A percentile compares a stretch with the other conserved stretches of the same genome.
phyloP scores from a whole-genome alignment of 2,329 filamentous ascomycete species.

The Fusarium tricinctum region DNA sequence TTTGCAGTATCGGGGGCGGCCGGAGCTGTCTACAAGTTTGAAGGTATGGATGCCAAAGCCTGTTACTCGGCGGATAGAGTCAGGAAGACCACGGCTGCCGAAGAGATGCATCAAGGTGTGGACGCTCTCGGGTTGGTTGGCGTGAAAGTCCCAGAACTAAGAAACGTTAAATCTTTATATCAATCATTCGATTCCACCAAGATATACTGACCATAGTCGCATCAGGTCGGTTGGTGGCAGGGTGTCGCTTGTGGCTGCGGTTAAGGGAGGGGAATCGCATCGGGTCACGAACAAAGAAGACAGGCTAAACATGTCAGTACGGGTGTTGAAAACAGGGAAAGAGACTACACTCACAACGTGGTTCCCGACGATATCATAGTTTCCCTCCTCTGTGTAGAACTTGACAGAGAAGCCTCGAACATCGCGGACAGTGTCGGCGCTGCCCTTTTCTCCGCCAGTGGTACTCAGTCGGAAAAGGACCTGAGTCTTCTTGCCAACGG shows the following conservation, averaged over 20 bases:
- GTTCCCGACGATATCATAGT: conserved; percentile 66
- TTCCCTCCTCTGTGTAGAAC: conserved; percentile 74
- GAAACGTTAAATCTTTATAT: neutral
- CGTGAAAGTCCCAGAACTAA: conserved; percentile 36
- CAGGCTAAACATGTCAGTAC: neutral
- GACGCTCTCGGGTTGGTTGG: conserved; percentile 33
- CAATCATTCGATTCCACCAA: neutral
- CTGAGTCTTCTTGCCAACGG: conserved; percentile 66
- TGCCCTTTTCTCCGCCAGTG: conserved; percentile 75
- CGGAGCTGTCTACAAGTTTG: conserved; percentile 16
- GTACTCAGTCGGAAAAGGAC: conserved; percentile 78
- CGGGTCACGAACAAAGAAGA: conserved; percentile 12
- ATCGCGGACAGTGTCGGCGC: conserved; percentile 75
- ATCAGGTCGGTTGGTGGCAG: conserved; percentile 27
- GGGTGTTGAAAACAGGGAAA: neutral
- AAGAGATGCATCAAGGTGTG: conserved; percentile 36
- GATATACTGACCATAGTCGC: conserved; percentile 13
- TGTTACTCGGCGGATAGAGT: conserved; percentile 20
- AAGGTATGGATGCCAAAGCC: conserved; percentile 32
- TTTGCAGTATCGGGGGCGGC: conserved; percentile 24
- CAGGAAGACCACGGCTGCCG: conserved; percentile 19
- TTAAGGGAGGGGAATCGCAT: conserved; percentile 20
- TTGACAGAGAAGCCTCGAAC: conserved; percentile 74
- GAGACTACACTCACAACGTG: neutral
- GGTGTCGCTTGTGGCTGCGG: conserved; percentile 45